Evolutionary conservation across 768 basidiomycete genomes (phyloP).

Genomic region (Tulasnella sp.): DNA sequence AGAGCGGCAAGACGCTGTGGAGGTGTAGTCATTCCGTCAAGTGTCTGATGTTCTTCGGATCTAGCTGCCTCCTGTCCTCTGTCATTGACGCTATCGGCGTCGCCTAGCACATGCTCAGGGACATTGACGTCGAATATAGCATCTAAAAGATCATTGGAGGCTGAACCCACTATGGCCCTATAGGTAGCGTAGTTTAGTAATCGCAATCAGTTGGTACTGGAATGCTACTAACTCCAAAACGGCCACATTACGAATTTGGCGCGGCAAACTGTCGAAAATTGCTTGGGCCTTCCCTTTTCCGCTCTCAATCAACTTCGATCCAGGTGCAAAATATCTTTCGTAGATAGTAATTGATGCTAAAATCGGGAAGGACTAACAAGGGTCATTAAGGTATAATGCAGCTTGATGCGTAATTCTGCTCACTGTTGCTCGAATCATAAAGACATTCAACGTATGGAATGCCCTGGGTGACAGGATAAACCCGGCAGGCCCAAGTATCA

Average conservation of each 20-base stretch:
- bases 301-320: slow-evolving; percentile 38
- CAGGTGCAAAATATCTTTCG: slow-evolving; percentile 54
- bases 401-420: slow-evolving; percentile 15
- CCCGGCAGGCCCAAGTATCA: slow-evolving; percentile 65
- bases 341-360: slow-evolving; percentile 64
- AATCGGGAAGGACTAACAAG: slow-evolving; percentile 54
- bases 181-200: not conserved
- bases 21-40: slow-evolving; percentile 26
- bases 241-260: slow-evolving; percentile 59
- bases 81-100: slow-evolving; percentile 6
- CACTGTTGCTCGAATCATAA: slow-evolving; percentile 71
- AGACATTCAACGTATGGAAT: slow-evolving; percentile 74
- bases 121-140: slow-evolving; percentile 64
- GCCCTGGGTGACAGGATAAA: slow-evolving; percentile 61
- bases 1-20: not conserved
- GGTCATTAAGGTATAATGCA: slow-evolving; percentile 4
- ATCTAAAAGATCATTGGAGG: slow-evolving; percentile 53
- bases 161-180: slow-evolving; percentile 52
- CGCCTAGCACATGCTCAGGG: not conserved
- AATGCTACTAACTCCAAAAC: slow-evolving; percentile 37
- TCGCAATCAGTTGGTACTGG: slow-evolving; percentile 4
- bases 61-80: slow-evolving; percentile 20
- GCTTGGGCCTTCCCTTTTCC: slow-evolving; percentile 41
- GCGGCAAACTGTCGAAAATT: slow-evolving; percentile 52
- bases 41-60: slow-evolving; percentile 21